These are phyloP conservation scores for Chlamydomonas eustigma DNA, from an alignment of 139 green algal genomes.

Conservation along the genomic window DNA sequence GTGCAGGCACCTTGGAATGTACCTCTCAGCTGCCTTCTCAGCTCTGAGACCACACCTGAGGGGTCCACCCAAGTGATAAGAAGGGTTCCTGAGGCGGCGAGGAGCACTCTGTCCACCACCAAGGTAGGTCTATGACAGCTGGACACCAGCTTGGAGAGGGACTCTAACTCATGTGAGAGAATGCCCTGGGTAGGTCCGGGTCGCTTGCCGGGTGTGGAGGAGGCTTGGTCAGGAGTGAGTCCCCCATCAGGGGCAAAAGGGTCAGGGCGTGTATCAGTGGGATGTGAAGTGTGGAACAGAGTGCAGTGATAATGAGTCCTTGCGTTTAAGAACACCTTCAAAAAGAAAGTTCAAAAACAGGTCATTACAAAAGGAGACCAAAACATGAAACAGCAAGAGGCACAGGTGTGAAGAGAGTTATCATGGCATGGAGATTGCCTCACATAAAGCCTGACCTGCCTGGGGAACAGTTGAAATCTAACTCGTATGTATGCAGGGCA, in stretches of 20 bases:
- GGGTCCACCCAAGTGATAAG: slow-evolving; percentile 32
- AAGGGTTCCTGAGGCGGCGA: slow-evolving; percentile 24
- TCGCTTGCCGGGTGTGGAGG: neutral
- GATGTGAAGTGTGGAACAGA: slow-evolving; percentile 34
- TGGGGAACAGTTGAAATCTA: neutral
- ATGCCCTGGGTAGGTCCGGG: neutral
- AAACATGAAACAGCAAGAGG: too few relatives aligned
- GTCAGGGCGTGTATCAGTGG: slow-evolving; percentile 26
- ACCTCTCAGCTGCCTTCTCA: slow-evolving; percentile 11
- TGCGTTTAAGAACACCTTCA: slow-evolving; percentile 28
- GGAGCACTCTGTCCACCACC: slow-evolving; percentile 29
- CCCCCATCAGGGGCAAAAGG: slow-evolving; percentile 18
- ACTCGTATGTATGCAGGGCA: neutral
- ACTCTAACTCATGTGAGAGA: neutral
- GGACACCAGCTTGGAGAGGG: slow-evolving; percentile 11
- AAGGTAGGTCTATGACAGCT: neutral
- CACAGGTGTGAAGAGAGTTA: too few relatives aligned
- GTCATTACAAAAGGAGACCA: neutral
- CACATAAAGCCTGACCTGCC: too few relatives aligned
- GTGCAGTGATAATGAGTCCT: slow-evolving; percentile 33
- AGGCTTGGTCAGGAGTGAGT: neutral
- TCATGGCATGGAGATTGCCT: too few relatives aligned
- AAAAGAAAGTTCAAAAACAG: neutral
- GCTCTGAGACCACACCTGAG: neutral
- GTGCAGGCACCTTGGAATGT: slow-evolving; percentile 24